Evolutionary conservation across 2,329 filamentous ascomycete genomes (phyloP).

Genomic region (Sporothrix globosa): DNA sequence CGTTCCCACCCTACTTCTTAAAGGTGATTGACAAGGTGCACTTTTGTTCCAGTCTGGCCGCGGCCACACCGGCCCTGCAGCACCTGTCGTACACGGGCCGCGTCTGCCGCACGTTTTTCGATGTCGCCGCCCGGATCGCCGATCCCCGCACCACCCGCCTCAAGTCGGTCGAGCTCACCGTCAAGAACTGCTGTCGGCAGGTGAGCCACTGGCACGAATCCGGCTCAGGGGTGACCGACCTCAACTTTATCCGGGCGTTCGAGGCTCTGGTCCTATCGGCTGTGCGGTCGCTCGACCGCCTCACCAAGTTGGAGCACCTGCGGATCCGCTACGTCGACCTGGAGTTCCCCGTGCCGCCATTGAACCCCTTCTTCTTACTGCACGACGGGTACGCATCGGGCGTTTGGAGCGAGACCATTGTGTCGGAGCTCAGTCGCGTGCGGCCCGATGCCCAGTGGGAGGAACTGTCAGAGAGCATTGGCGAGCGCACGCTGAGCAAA

Average conservation of each 20-base stretch:
- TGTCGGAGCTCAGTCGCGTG: constrained; percentile 61
- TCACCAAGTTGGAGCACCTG: constrained; percentile 64
- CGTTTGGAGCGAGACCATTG: constrained; percentile 71
- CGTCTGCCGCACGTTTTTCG: constrained; percentile 70
- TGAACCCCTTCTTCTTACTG: constrained; percentile 74
- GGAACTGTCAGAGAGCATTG: constrained; percentile 66
- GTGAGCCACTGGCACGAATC: constrained; percentile 61
- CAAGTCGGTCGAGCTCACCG: constrained; percentile 69
- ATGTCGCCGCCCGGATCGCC: constrained; percentile 55
- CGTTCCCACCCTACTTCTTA: constrained; percentile 62
- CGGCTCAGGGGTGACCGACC: constrained; percentile 71
- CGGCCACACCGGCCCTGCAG: constrained; percentile 63
- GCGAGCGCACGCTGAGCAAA: constrained; percentile 61
- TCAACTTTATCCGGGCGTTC: constrained; percentile 72
- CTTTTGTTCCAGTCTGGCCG: constrained; percentile 66
- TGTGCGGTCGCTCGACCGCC: constrained; percentile 61
- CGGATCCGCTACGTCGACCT: constrained; percentile 76
- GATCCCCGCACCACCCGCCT: constrained; percentile 56
- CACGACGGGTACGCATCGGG: constrained; percentile 64
- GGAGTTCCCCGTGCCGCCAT: constrained; percentile 68
- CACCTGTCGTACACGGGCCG: constrained; percentile 73
- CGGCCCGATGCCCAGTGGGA: constrained; percentile 63
- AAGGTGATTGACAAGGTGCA: constrained; percentile 64
- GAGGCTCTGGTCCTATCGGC: constrained; percentile 68
- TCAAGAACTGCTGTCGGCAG: constrained; percentile 73